phyloP scores from a whole-genome alignment of 768 basidiomycete genomes.

The Pisolithus sp. region DNA sequence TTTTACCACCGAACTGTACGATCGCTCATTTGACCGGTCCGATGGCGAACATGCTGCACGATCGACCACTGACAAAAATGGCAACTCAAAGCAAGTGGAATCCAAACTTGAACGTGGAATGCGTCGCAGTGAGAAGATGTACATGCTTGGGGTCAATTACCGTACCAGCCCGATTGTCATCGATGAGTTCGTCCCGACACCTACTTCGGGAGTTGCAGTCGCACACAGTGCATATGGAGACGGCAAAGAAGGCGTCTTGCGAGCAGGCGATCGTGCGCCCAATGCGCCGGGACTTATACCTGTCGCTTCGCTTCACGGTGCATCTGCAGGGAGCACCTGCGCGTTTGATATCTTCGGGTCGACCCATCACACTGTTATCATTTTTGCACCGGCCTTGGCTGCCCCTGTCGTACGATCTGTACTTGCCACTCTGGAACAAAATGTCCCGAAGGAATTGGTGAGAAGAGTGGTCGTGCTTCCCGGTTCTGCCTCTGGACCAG shows the following conservation, averaged over 20 bases:
- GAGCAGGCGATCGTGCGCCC: background rate
- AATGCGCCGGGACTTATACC: background rate
- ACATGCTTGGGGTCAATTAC: constrained; percentile 23
- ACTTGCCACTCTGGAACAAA: background rate
- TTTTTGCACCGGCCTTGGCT: constrained; percentile 25
- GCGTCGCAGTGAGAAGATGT: constrained; percentile 1
- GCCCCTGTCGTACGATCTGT: background rate
- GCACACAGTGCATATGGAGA: background rate
- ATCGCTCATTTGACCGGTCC: background rate
- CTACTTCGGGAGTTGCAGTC: background rate
- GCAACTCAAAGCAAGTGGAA: background rate
- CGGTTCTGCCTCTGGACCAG: no score
- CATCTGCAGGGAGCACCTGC: background rate
- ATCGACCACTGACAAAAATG: background rate
- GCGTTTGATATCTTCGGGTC: background rate
- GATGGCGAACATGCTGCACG: background rate
- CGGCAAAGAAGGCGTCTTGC: no score
- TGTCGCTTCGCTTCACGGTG: background rate
- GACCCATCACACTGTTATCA: constrained; percentile 35
- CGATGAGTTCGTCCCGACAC: constrained; percentile 7
- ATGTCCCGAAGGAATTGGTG: background rate
- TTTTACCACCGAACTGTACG: constrained; percentile 19
- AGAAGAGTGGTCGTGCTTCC: background rate
- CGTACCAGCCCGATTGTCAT: constrained; percentile 17
- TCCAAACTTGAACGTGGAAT: background rate